phyloP scores from a whole-genome alignment of 805 yeast genomes.

The Candida corydali region DNA sequence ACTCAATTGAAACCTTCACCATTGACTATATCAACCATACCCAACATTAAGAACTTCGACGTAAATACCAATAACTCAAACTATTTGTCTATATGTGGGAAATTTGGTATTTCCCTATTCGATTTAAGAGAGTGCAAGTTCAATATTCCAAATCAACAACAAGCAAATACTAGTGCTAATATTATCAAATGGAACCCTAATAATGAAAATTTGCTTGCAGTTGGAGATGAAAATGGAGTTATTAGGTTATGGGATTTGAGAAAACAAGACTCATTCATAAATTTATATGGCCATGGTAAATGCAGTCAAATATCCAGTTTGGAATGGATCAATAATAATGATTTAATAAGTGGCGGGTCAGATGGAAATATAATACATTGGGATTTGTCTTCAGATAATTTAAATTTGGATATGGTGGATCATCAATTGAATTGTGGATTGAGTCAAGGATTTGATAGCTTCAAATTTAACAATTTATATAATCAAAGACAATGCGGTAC shows the following conservation, averaged over 20 bases:
- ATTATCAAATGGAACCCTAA: constrained; percentile 60
- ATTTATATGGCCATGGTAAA: constrained; percentile 53
- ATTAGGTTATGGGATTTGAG: constrained; percentile 77
- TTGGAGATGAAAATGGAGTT: constrained; percentile 50
- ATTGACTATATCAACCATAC: constrained; percentile 45
- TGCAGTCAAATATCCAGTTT: constrained; percentile 41
- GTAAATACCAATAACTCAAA: constrained; percentile 27
- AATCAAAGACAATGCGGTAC: constrained; percentile 57
- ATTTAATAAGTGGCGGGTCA: constrained; percentile 54
- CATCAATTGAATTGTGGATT: constrained; percentile 33
- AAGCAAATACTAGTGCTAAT: constrained; percentile 26
- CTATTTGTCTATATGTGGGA: constrained; percentile 56
- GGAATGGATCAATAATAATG: constrained; percentile 52
- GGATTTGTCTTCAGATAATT: constrained; percentile 41
- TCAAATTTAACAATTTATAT: constrained; percentile 27
- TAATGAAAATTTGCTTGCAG: constrained; percentile 59
- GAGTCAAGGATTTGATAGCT: constrained; percentile 44
- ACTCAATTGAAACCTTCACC: constrained; percentile 43
- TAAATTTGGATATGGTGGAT: neutral
- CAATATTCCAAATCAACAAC: constrained; percentile 22
- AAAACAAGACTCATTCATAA: constrained; percentile 49
- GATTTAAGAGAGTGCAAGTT: constrained; percentile 57
- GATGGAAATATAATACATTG: constrained; percentile 71
- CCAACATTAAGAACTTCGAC: constrained; percentile 52
- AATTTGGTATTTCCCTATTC: constrained; percentile 68